Conservation (phyloP, 2,329 filamentous ascomycete genomes). For the Metarhizium sp. region DNA sequence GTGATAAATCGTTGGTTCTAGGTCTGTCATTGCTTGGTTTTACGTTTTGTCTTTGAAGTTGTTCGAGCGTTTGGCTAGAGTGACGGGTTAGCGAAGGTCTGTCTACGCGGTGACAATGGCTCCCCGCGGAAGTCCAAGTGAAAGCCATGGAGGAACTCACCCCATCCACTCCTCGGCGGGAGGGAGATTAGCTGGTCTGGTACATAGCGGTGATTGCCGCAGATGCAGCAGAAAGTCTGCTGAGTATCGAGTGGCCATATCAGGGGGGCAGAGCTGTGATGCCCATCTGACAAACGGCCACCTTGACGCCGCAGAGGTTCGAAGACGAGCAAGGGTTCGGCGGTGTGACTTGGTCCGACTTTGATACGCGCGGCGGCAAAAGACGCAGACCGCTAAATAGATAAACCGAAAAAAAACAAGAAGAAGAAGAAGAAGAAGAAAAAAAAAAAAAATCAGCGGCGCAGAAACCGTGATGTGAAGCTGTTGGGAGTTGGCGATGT, state of each 20-base stretch:
- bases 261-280: constrained; percentile 22
- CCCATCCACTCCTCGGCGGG: constrained; percentile 95
- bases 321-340: neutral
- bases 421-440: neutral
- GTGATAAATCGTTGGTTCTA: constrained; percentile 32
- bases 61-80: constrained; percentile 34
- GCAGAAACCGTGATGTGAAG: neutral
- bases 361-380: neutral
- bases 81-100: neutral
- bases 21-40: constrained; percentile 34
- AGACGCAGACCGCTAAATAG: neutral
- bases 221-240: constrained; percentile 67
- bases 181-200: constrained; percentile 69
- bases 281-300: constrained; percentile 25
- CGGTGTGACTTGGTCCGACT: neutral
- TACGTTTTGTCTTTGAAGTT: constrained; percentile 30
- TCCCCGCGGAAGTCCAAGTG: neutral
- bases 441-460: too few relatives aligned
- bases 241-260: constrained; percentile 59
- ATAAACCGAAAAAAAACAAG: neutral
- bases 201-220: constrained; percentile 72
- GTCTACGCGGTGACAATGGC: neutral
- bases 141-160: constrained; percentile 38
- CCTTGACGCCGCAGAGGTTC: constrained; percentile 10
- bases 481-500: neutral